A percentile compares a stretch with the other conserved stretches of the same genome.
phyloP scores from a whole-genome alignment of 352 stramenopile genomes.

The Phytophthora nicotianae region DNA sequence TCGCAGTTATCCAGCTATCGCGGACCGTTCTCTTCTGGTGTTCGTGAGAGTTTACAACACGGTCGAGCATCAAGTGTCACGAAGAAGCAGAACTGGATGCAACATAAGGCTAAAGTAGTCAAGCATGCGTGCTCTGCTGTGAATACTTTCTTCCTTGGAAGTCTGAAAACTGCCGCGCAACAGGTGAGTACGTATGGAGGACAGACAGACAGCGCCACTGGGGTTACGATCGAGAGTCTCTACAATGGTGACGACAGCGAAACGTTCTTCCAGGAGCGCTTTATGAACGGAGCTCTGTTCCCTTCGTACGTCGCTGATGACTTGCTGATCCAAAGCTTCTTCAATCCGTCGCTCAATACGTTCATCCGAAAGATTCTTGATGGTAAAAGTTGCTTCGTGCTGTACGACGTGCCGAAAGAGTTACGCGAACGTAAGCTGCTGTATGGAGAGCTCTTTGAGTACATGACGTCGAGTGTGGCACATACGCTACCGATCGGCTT shows the following conservation, averaged over 20 bases:
- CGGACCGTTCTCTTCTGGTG: constrained; percentile 16
- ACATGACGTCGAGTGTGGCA: constrained; percentile 75
- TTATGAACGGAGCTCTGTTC: constrained; percentile 84
- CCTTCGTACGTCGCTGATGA: constrained; percentile 82
- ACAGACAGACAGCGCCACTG: constrained; percentile 11
- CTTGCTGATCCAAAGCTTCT: constrained; percentile 87
- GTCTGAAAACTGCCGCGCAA: constrained; percentile 57
- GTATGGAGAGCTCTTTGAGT: constrained; percentile 77
- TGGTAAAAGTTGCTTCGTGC: constrained; percentile 85
- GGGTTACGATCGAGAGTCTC: constrained; percentile 35
- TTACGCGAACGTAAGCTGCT: constrained; percentile 49
- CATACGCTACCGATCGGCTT: constrained; percentile 82
- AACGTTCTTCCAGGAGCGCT: constrained; percentile 87
- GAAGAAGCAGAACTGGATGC: constrained; percentile 50
- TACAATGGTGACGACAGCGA: constrained; percentile 61
- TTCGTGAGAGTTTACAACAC: constrained; percentile 27
- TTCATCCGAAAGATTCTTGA: constrained; percentile 87
- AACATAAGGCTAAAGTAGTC: constrained; percentile 41
- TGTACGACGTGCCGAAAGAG: constrained; percentile 75
- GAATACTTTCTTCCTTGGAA: constrained; percentile 74
- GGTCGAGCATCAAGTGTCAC: constrained; percentile 37
- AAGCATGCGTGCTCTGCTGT: constrained; percentile 40
- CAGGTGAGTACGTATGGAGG: constrained; percentile 49
- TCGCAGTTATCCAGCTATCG: constrained; percentile 30
- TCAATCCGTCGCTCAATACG: constrained; percentile 85